These are phyloP conservation scores for Calonectria hawksworthii DNA, from an alignment of 2,329 filamentous ascomycete species.

Conservation along the genomic window DNA sequence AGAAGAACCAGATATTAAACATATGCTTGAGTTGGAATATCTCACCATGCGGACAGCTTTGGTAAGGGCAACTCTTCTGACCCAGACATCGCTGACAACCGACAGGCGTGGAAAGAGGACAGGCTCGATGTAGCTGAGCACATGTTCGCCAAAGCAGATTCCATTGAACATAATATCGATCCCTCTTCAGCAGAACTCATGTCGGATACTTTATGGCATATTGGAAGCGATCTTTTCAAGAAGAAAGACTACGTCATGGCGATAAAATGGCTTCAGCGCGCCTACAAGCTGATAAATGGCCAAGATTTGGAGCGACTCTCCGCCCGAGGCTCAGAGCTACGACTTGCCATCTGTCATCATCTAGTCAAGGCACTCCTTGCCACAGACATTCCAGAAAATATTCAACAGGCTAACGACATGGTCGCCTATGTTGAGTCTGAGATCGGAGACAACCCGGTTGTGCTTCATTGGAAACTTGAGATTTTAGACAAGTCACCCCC, in stretches of 20 bases:
- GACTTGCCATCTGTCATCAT: slow-evolving; percentile 75
- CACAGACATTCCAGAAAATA: slow-evolving; percentile 57
- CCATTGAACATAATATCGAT: slow-evolving; percentile 57
- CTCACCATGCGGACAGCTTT: slow-evolving; percentile 75
- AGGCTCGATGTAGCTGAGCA: slow-evolving; percentile 83
- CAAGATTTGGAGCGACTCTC: slow-evolving; percentile 70
- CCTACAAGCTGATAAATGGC: slow-evolving; percentile 69
- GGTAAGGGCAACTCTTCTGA: slow-evolving; percentile 59
- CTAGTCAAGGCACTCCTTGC: slow-evolving; percentile 69
- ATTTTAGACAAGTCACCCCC: slow-evolving; percentile 65
- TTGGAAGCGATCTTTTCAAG: slow-evolving; percentile 73
- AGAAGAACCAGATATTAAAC: slow-evolving; percentile 13
- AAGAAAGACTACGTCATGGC: slow-evolving; percentile 69
- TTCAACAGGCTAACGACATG: slow-evolving; percentile 68
- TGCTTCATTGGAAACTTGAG: slow-evolving; percentile 78
- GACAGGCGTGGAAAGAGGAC: slow-evolving; percentile 80
- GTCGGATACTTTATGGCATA: slow-evolving; percentile 78
- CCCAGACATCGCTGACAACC: slow-evolving; percentile 32
- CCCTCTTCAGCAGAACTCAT: slow-evolving; percentile 70
- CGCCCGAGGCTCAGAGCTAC: slow-evolving; percentile 73
- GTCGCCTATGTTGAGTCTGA: slow-evolving; percentile 74
- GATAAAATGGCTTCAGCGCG: slow-evolving; percentile 80
- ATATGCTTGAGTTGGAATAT: slow-evolving; percentile 71
- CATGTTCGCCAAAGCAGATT: slow-evolving; percentile 75
- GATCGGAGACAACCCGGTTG: slow-evolving; percentile 73